Evolutionary conservation across 768 basidiomycete species (phyloP), one percentile per base, ranked within the genome.

Genomic region (Leucogyrophana mollusca): DNA sequence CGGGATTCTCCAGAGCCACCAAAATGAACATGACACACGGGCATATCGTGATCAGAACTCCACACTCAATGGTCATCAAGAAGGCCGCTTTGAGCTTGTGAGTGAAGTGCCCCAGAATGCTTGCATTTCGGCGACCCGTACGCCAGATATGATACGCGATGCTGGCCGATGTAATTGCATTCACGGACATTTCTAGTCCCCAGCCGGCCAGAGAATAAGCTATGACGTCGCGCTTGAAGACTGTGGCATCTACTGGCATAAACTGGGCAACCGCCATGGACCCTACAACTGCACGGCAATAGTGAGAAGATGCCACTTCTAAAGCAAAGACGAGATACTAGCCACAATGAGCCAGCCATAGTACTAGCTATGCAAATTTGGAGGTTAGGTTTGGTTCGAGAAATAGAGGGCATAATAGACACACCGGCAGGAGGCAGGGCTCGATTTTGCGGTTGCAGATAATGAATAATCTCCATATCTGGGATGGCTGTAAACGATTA

Each of bases 391-490:
- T 3, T 10, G 14, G 9, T 4, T 3, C 22, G 2, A 4, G 16
- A 16, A 2, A 13, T 34, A 1, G 23, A 1, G 9, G n/a, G 37
- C 23, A 30, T 11, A 45, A 9, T 37, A 37, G 13, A 45, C 51
- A 9, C 10, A 62, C 60, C 7, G 60, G 43, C 2, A 58, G 47
- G 3, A 56, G 18, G 34, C 60, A 60, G 5, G 57, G 24, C 36
- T 2, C 21, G 23, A 42, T 9, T 7, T 38, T 21, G 16, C 40
- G 34, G 27, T 50, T 53, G 33, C 52, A 62, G 33, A 60, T 21
- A 8, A 57, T 27, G 32, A 43, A 62, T 38, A 60, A 49, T 13
- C 57, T 61, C 57, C 57, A 62, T 3, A 60, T 51, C 59, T 59
- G 22, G 51, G n/a, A 39, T 16, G 16, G 2, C 10, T 25, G 24